phyloP scores from a whole-genome alignment of 768 basidiomycete genomes.

The Bullera alba region DNA sequence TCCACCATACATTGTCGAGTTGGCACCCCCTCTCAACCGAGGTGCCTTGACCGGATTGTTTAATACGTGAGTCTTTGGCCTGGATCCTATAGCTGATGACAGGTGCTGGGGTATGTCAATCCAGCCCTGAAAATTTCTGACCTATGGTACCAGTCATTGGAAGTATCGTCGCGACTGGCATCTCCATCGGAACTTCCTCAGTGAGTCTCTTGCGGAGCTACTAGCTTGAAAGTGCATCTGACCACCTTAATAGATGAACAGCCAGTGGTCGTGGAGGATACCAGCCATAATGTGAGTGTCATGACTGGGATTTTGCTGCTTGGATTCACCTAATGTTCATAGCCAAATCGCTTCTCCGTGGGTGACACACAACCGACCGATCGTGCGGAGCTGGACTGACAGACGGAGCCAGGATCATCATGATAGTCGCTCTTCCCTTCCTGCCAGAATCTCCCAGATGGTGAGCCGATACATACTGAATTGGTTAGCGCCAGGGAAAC shows the following conservation, averaged over 20 bases:
- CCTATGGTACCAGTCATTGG: constrained; percentile 7
- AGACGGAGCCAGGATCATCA: constrained; percentile 6
- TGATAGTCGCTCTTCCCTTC: constrained; percentile 12
- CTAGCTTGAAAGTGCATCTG: not conserved
- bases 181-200: constrained; percentile 9
- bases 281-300: constrained; percentile 20
- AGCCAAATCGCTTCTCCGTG: constrained; percentile 17
- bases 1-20: constrained; percentile 22
- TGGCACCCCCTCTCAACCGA: constrained; percentile 18
- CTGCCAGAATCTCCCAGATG: constrained; percentile 31
- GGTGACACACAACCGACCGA: not conserved
- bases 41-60: constrained; percentile 11
- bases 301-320: not conserved
- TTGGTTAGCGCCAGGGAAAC: not conserved
- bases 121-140: not conserved
- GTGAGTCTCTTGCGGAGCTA: not conserved
- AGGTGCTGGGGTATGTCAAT: constrained; percentile 2
- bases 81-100: not conserved
- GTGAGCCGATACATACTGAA: constrained; percentile 4
- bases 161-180: constrained; percentile 13
- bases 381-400: not conserved
- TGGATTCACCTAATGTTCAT: not conserved
- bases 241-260: constrained; percentile 1
- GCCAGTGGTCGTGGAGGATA: constrained; percentile 23
- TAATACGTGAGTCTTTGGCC: constrained; percentile 3